These are phyloP conservation scores for Combretum micranthum DNA, from an alignment of 345 rosid genomes.

Conservation along the genomic window DNA sequence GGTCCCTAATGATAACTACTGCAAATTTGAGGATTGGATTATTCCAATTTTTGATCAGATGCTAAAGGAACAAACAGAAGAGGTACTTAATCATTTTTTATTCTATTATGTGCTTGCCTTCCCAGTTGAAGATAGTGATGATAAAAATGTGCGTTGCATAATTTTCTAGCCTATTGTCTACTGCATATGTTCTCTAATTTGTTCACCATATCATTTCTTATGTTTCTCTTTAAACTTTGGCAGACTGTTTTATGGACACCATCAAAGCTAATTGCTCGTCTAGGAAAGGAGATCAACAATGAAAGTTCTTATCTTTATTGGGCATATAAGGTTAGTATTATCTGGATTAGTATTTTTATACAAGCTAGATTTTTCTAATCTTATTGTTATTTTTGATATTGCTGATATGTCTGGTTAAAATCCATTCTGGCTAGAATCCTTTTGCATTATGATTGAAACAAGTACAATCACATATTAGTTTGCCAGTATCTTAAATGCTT, in stretches of 20 bases:
- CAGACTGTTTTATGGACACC: constrained; percentile 88
- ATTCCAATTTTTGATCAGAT: constrained; percentile 83
- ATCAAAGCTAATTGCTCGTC: constrained; percentile 64
- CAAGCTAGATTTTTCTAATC: not conserved
- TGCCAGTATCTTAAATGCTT: too few species aligned
- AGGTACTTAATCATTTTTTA: constrained; percentile 28
- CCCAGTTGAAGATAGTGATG: too few species aligned
- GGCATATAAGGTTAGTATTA: constrained; percentile 74
- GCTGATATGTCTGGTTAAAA: too few species aligned
- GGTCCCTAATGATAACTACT: constrained; percentile 92
- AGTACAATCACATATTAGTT: too few species aligned
- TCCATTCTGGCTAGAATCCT: too few species aligned
- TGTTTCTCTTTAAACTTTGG: constrained; percentile 1
- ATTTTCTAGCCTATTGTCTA: too few species aligned
- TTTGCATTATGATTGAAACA: too few species aligned
- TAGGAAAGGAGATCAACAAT: constrained; percentile 82
- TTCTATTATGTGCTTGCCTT: too few species aligned
- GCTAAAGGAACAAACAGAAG: constrained; percentile 84
- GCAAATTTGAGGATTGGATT: constrained; percentile 98
- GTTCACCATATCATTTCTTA: not conserved
- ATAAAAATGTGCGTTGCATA: too few species aligned
- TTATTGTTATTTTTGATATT: too few species aligned
- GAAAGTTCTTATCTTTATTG: constrained; percentile 87
- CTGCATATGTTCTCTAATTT: not conserved
- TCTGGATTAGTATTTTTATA: not conserved